Conservation (phyloP, 83 land plant genomes). For the Picea abies region DNA sequence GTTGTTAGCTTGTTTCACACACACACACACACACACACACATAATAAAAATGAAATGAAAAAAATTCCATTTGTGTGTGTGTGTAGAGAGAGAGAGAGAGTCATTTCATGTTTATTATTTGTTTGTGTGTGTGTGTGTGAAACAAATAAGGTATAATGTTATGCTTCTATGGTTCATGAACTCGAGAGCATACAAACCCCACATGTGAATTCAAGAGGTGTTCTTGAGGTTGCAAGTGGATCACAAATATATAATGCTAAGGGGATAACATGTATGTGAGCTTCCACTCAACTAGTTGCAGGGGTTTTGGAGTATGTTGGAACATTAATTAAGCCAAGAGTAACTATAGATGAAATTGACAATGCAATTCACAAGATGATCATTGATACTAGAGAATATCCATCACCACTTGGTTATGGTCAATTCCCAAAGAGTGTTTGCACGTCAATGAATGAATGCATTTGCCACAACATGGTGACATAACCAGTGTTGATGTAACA, state of each 20-base stretch:
- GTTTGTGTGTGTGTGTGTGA: too few species aligned
- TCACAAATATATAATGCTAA: constrained; percentile 80
- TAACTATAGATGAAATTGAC: constrained; percentile 95
- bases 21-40: too few species aligned
- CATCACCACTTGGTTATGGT: constrained; percentile 98
- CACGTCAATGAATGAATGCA: constrained; percentile 99
- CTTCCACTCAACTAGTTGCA: constrained; percentile 89
- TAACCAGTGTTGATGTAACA: constrained; percentile 97
- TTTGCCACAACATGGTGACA: constrained; percentile 99
- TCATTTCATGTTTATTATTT: too few species aligned
- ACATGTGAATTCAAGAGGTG: constrained; percentile 55
- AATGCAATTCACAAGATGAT: constrained; percentile 98
- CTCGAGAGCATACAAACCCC: constrained; percentile 19
- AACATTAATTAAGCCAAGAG: constrained; percentile 97
- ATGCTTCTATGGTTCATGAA: too few species aligned
- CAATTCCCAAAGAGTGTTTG: constrained; percentile 99
- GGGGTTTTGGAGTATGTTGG: constrained; percentile 91
- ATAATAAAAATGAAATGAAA: too few species aligned
- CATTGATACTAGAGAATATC: constrained; percentile 96
- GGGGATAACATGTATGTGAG: constrained; percentile 85
- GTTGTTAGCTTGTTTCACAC: too few species aligned
- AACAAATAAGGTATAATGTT: too few species aligned
- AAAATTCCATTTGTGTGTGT: too few species aligned
- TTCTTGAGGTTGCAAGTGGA: constrained; percentile 69
- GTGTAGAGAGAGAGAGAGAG: too few species aligned